A percentile compares a stretch with the other conserved stretches of the same genome.
Evolutionary conservation across 179 eudicot genomes (phyloP).

Genomic region (Beta corolliflora): DNA sequence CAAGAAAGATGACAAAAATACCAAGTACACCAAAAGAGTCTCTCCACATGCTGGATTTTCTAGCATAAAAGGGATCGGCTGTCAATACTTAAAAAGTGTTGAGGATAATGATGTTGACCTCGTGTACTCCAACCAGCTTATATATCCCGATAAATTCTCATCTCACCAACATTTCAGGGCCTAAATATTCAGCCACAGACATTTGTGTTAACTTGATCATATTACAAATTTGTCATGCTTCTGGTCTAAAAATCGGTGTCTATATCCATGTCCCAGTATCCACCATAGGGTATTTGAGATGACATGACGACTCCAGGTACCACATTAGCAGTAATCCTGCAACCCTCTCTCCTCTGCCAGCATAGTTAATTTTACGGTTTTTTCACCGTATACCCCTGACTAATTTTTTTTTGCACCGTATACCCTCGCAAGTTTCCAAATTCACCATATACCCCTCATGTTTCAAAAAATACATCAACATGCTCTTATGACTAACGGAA

Average conservation of each 20-base stretch:
- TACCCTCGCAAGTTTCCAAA: too few species aligned
- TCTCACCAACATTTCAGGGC: too few species aligned
- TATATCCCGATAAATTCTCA: too few species aligned
- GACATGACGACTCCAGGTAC: neutral
- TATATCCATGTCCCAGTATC: too few species aligned
- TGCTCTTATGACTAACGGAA: too few species aligned
- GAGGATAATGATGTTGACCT: neutral
- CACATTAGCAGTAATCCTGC: neutral
- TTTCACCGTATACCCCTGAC: too few species aligned
- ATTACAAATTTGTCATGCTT: neutral
- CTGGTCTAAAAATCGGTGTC: neutral
- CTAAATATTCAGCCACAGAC: neutral
- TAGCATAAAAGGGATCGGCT: neutral
- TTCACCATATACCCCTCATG: too few species aligned
- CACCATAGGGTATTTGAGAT: neutral
- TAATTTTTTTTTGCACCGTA: too few species aligned
- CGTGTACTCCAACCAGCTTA: too few species aligned
- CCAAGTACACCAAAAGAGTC: neutral
- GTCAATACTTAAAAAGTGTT: neutral
- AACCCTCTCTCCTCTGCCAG: neutral
- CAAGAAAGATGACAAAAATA: neutral
- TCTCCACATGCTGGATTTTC: too few species aligned
- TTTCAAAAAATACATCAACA: too few species aligned
- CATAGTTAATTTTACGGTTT: too few species aligned
- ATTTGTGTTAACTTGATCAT: neutral